These are phyloP conservation scores for Fusarium sp. DNA, from an alignment of 2,329 filamentous ascomycete genomes.

Conservation along the genomic window DNA sequence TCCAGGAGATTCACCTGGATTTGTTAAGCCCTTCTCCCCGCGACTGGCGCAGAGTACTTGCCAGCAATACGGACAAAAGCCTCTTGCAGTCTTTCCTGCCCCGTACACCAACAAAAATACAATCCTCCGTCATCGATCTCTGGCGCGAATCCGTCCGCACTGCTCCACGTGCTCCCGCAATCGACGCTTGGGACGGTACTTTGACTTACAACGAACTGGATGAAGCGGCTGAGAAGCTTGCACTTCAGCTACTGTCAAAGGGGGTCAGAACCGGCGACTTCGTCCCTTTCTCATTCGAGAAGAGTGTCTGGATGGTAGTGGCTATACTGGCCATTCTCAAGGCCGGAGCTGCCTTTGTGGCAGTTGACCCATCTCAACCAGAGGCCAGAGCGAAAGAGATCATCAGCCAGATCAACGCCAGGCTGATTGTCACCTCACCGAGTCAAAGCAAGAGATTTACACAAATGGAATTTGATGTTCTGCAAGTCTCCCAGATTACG, in stretches of 20 bases:
- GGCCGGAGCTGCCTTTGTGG: not conserved
- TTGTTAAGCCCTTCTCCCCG: not conserved
- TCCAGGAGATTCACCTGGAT: not conserved
- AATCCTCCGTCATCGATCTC: not conserved
- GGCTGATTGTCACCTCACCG: not conserved
- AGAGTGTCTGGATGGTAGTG: not conserved
- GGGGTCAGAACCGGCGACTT: not conserved
- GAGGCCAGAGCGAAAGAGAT: not conserved
- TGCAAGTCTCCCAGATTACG: not conserved
- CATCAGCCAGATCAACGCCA: not conserved
- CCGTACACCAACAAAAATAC: not conserved
- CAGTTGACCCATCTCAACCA: not conserved
- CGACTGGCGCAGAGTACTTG: not conserved
- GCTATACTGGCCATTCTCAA: not conserved
- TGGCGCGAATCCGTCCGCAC: constrained; percentile 1
- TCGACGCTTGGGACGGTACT: not conserved
- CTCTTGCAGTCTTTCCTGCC: not conserved
- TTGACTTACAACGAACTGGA: not conserved
- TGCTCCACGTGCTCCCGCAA: not conserved
- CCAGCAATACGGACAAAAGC: not conserved
- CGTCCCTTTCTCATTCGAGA: constrained; percentile 2
- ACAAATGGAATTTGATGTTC: not conserved
- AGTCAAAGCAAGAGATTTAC: not conserved
- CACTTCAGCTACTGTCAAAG: not conserved
- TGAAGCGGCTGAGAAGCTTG: not conserved